A percentile compares a stretch with the other conserved stretches of the same genome.
These are phyloP conservation scores for Cystobasidium ongulense DNA, from an alignment of 768 basidiomycete genomes.

Conservation along the genomic window DNA sequence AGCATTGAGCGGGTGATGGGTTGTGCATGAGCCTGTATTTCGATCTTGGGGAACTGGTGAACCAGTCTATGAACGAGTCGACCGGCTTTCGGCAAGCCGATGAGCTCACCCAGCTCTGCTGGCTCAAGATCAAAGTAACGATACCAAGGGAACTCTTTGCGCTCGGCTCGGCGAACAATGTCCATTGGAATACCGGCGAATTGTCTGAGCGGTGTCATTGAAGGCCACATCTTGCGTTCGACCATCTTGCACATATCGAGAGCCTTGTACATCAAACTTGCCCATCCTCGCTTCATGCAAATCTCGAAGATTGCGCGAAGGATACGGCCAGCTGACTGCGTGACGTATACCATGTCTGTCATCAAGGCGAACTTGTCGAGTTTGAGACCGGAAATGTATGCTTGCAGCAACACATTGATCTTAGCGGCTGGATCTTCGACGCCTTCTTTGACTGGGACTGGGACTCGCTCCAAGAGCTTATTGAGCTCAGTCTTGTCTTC, in stretches of 20 bases:
- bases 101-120: conserved; percentile 80
- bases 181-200: conserved; percentile 75
- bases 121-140: conserved; percentile 80
- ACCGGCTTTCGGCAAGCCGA: conserved; percentile 88
- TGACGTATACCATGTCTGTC: conserved; percentile 62
- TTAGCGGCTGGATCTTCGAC: conserved; percentile 95
- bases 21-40: conserved; percentile 90
- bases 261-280: conserved; percentile 79
- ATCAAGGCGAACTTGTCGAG: conserved; percentile 63
- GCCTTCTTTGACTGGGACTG: conserved; percentile 91
- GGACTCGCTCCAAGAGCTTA: conserved; percentile 67
- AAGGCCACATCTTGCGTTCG: conserved; percentile 69
- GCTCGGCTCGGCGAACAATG: conserved; percentile 66
- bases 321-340: conserved; percentile 93
- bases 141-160: conserved; percentile 98
- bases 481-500: conserved; percentile 47
- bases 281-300: conserved; percentile 96
- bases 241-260: conserved; percentile 73
- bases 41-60: conserved; percentile 90
- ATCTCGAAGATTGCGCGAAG: conserved; percentile 96
- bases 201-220: conserved; percentile 93
- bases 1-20: conserved; percentile 90
- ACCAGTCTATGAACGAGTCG: conserved; percentile 83
- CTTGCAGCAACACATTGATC: conserved; percentile 90
- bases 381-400: conserved; percentile 88